phyloP scores from a whole-genome alignment of 352 stramenopile species.

The Phytophthora vignae region DNA sequence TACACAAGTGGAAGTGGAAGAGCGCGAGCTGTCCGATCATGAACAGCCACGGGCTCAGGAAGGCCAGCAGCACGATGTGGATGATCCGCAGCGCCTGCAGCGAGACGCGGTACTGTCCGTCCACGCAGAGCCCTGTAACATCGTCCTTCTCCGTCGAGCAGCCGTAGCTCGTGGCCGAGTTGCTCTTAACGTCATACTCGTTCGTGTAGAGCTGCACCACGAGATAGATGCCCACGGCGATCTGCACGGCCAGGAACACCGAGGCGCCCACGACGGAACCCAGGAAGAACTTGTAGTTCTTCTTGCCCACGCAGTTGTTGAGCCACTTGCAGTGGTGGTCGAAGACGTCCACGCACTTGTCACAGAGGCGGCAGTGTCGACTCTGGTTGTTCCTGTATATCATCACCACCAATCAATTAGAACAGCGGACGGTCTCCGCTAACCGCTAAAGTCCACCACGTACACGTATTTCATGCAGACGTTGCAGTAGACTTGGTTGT shows the following conservation, averaged over 20 bases:
- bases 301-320: conserved; percentile 95
- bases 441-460: conserved; percentile 21
- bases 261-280: conserved; percentile 73
- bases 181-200: conserved; percentile 44
- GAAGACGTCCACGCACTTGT: conserved; percentile 97
- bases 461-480: conserved; percentile 91
- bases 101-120: conserved; percentile 64
- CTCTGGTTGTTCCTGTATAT: conserved; percentile 78
- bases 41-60: conserved; percentile 78
- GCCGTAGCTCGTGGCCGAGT: conserved; percentile 72
- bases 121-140: conserved; percentile 53
- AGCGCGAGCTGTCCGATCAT: conserved; percentile 81
- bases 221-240: conserved; percentile 71
- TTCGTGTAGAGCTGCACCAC: conserved; percentile 62
- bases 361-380: conserved; percentile 95
- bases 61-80: conserved; percentile 68
- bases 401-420: conserved; percentile 4
- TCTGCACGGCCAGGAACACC: conserved; percentile 71
- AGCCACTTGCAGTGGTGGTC: conserved; percentile 98
- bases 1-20: conserved; percentile 90
- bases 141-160: conserved; percentile 59
- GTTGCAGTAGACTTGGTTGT: conserved; percentile 87
- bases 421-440: neutral
- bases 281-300: conserved; percentile 89
- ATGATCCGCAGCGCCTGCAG: conserved; percentile 67